phyloP scores from a whole-genome alignment of 495 filamentous ascomycete genomes.

The Hypoxylon trugodes region DNA sequence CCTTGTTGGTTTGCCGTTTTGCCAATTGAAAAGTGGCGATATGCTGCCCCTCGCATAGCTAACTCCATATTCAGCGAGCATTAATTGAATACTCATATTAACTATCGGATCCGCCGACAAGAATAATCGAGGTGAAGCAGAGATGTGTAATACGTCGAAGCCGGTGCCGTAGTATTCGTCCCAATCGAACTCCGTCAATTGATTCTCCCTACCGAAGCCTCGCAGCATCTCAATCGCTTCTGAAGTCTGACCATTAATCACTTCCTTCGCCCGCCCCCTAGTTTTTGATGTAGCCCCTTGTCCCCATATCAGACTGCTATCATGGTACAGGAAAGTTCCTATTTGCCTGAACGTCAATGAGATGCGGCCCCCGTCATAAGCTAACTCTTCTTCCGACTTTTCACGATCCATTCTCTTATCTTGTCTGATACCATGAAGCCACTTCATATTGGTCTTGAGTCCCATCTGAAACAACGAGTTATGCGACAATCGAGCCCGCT shows the following conservation, averaged over 20 bases:
- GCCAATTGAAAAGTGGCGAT: conserved; percentile 46
- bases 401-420: conserved; percentile 77
- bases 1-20: conserved; percentile 24
- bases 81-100: conserved; percentile 65
- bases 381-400: conserved; percentile 74
- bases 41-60: conserved; percentile 59
- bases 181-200: conserved; percentile 78
- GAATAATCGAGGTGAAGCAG: conserved; percentile 61
- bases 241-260: conserved; percentile 72
- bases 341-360: conserved; percentile 93
- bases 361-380: conserved; percentile 80
- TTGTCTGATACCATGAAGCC: conserved; percentile 88
- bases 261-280: conserved; percentile 60
- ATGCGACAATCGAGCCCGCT: conserved; percentile 82
- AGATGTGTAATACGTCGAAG: conserved; percentile 85
- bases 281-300: conserved; percentile 83
- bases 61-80: conserved; percentile 67
- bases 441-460: conserved; percentile 79
- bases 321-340: conserved; percentile 77
- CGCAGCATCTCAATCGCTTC: conserved; percentile 75
- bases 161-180: conserved; percentile 77
- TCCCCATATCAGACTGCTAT: conserved; percentile 80
- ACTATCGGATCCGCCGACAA: conserved; percentile 61
- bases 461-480: conserved; percentile 89
- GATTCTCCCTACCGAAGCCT: conserved; percentile 89